Percentiles rank a stretch among this genome's conserved stretches.
Conservation (phyloP, 140 eudicot genomes). For the Anethum foeniculum region DNA sequence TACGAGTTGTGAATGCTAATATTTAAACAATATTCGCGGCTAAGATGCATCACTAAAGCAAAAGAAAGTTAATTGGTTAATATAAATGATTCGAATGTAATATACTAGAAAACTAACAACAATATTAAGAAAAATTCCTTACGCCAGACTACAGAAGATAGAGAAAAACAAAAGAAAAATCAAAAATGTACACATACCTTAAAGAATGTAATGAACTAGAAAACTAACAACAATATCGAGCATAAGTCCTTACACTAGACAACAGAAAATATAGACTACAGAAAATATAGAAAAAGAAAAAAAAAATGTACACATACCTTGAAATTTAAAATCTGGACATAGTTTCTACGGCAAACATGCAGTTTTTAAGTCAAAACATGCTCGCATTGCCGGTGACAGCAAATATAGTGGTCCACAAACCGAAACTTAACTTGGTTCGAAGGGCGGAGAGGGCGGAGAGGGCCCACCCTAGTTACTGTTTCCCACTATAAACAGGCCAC, state of each 20-base stretch:
- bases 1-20: constrained; percentile 1
- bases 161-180: too few relatives aligned
- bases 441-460: neutral
- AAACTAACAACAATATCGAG: too few relatives aligned
- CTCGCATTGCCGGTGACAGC: neutral
- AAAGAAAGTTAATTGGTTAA: neutral
- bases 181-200: too few relatives aligned
- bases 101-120: neutral
- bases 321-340: neutral
- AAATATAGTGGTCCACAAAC: neutral
- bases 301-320: neutral
- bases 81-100: neutral
- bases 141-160: neutral
- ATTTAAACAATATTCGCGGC: neutral
- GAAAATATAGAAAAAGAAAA: too few relatives aligned
- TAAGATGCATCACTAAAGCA: neutral
- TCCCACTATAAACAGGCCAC: neutral
- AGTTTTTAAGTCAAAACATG: neutral
- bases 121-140: neutral
- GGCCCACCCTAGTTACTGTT: neutral
- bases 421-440: neutral
- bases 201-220: too few relatives aligned
- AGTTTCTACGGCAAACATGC: neutral
- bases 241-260: too few relatives aligned
- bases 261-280: too few relatives aligned